These are phyloP conservation scores for Suillus subalutaceus DNA, from an alignment of 768 basidiomycete species.

Conservation along the genomic window DNA sequence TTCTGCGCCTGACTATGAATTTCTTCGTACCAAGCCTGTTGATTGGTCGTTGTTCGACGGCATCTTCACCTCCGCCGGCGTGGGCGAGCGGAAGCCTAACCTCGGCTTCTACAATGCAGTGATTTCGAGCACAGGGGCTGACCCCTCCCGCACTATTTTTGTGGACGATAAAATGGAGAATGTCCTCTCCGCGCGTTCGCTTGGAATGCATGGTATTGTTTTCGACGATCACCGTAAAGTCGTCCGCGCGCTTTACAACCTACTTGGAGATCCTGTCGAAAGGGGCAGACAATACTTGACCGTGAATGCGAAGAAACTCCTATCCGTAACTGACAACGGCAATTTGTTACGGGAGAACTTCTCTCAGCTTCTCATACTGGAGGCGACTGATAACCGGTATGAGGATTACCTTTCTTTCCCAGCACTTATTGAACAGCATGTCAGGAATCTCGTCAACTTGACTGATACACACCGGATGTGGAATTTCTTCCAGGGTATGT, in stretches of 20 bases:
- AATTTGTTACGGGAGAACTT: constrained; percentile 53
- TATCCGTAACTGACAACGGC: constrained; percentile 49
- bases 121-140: constrained; percentile 45
- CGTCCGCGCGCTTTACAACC: constrained; percentile 47
- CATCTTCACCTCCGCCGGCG: constrained; percentile 54
- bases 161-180: constrained; percentile 66
- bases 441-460: constrained; percentile 47
- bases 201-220: constrained; percentile 58
- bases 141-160: constrained; percentile 53
- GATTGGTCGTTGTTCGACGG: constrained; percentile 53
- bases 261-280: constrained; percentile 48
- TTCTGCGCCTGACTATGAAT: constrained; percentile 51
- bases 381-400: constrained; percentile 50
- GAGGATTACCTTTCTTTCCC: constrained; percentile 15
- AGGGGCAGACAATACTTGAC: constrained; percentile 47
- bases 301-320: constrained; percentile 40
- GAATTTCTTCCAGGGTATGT: constrained; percentile 57
- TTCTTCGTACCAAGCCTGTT: constrained; percentile 46
- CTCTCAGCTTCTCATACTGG: constrained; percentile 59
- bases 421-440: background rate
- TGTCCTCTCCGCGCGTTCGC: constrained; percentile 56
- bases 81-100: constrained; percentile 59
- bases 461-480: constrained; percentile 43
- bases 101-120: constrained; percentile 57
- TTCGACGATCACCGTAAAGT: constrained; percentile 47